Base-by-base conservation (phyloP, 73 alveolate genomes). In the Effrenium voratum region DNA sequence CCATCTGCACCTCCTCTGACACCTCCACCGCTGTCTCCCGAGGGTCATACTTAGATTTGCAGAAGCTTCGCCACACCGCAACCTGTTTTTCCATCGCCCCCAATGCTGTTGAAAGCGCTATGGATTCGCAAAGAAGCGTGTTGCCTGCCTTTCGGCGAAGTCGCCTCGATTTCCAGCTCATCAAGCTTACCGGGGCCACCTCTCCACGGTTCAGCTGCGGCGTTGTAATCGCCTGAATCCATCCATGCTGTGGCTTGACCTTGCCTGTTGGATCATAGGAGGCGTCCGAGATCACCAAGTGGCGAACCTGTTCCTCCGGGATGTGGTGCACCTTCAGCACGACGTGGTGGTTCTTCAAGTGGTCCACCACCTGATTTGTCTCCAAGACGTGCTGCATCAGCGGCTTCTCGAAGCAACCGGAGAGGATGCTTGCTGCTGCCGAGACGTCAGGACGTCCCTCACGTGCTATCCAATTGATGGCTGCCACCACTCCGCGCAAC, bases 241-340 rank as follows among this genome's bases (percentile, higher is more conserved):
- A 83, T 10, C 93, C 93, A 36, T 50, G 79, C 41, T 83, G 93
- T 5, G 93, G n/a, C 57, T 55, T 83, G 43, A 34, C 93, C 43
- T 83, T 83, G 22, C 93, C 93, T 2, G 45, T 13, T 38, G 75
- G 46, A 38, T 83, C 93, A 34, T 49, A 83, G 16, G 93, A n/a
- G 36, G 79, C 38, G 40, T 83, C 93, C 1, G 93, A 32, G 24
- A 83, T 50, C 40, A 83, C 28, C 34, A 83, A 2, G 22, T 16
- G 34, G 1, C 77, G n/a, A 3, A 83, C 55, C 38, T 34, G 40
- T 0, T 1, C 34, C 36, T 55, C 77, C 41, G 79, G 93, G 32
- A 49, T 83, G 36, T 76, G 59, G 13, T 46, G 72, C 73, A 80
- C 45, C 49, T 52, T 49, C 57, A 80, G 15, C 30, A 5, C 49